A percentile compares a stretch with the other conserved stretches of the same genome.
Evolutionary conservation across 768 basidiomycete genomes (phyloP).

Genomic region (Psilocybe tampanensis): DNA sequence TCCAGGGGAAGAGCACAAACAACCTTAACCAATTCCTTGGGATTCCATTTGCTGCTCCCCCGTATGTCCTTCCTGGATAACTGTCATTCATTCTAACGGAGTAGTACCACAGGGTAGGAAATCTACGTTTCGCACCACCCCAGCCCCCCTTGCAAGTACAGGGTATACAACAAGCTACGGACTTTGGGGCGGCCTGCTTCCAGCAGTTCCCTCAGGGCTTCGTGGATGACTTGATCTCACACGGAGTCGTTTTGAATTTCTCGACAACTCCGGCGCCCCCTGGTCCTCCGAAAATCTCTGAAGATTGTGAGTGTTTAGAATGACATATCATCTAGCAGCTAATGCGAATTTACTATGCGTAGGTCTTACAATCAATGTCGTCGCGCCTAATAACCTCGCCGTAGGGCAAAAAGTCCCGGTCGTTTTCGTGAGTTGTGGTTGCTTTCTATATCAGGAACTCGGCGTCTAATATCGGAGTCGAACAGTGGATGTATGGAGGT

Average conservation of each 20-base stretch:
- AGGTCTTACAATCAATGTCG: slow-evolving; percentile 46
- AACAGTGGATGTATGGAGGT: slow-evolving; percentile 38
- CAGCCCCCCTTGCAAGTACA: slow-evolving; percentile 27
- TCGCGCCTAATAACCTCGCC: slow-evolving; percentile 31
- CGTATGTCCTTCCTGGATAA: slow-evolving; percentile 27
- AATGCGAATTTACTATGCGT: background rate
- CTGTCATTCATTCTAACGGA: too few species aligned
- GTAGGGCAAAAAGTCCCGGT: slow-evolving; percentile 38
- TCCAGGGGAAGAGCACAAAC: slow-evolving; percentile 7
- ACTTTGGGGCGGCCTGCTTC: slow-evolving; percentile 41
- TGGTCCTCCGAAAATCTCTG: slow-evolving; percentile 12
- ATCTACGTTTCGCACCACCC: slow-evolving; percentile 18
- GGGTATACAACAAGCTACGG: slow-evolving; percentile 35
- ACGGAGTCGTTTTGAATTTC: background rate
- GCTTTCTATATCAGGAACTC: slow-evolving; percentile 12
- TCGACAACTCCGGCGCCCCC: background rate
- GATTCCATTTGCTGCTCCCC: slow-evolving; percentile 42
- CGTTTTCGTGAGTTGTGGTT: slow-evolving; percentile 33
- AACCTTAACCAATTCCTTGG: slow-evolving; percentile 32
- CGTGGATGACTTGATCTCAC: background rate
- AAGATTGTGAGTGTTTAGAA: slow-evolving; percentile 26
- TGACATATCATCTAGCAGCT: background rate
- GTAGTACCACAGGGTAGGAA: background rate
- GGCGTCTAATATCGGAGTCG: background rate
- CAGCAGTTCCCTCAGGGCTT: slow-evolving; percentile 27